phyloP scores from a whole-genome alignment of 306 rosid genomes.

The Betula pendula region DNA sequence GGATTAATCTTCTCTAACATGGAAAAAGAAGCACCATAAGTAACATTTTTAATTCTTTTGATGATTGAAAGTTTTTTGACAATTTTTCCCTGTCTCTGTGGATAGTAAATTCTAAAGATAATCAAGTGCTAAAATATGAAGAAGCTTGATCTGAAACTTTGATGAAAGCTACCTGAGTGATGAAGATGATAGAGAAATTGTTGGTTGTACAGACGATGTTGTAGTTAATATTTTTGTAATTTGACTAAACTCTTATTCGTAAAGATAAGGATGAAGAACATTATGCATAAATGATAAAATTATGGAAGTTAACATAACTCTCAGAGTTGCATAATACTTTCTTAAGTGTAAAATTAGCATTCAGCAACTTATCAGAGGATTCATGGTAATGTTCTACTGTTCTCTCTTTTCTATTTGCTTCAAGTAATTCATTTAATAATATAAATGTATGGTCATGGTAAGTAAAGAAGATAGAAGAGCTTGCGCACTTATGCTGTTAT shows the following conservation, averaged over 20 bases:
- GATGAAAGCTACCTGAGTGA: not conserved
- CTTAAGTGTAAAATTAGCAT: too few species aligned
- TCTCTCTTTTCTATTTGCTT: too few species aligned
- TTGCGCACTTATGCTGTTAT: too few species aligned
- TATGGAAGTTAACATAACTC: too few species aligned
- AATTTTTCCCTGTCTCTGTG: not conserved
- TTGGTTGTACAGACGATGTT: not conserved
- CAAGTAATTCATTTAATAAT: too few species aligned
- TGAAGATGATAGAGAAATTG: not conserved
- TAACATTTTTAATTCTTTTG: not conserved
- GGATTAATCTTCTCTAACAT: not conserved
- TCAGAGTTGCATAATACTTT: too few species aligned
- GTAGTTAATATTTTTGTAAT: not conserved
- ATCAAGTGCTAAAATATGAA: not conserved
- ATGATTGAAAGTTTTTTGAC: not conserved
- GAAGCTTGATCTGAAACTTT: not conserved
- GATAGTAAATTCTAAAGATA: not conserved
- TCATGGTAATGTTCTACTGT: too few species aligned
- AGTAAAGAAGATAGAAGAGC: too few species aligned
- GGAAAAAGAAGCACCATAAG: not conserved
- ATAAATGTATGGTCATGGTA: too few species aligned
- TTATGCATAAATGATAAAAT: not conserved
- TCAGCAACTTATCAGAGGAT: too few species aligned
- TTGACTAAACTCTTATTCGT: not conserved
- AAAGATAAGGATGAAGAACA: not conserved